phyloP scores from a whole-genome alignment of 208 protist genomes.

The Sergeia podlipaevii region DNA sequence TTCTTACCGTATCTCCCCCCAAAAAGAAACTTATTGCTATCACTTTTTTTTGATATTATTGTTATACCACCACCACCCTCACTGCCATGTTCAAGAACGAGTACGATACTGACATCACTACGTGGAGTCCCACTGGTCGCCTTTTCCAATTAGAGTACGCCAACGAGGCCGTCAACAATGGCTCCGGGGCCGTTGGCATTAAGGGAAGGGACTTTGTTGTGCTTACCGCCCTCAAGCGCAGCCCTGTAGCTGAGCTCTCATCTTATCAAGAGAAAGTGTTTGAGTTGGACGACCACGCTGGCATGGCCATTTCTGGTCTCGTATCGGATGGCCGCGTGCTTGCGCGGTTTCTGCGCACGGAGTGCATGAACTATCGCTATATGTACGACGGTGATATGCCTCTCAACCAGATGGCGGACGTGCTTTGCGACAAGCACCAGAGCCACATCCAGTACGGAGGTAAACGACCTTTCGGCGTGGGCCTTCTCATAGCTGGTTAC shows the following conservation, averaged over 20 bases:
- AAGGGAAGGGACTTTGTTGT: constrained; percentile 95
- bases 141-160: constrained; percentile 99
- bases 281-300: constrained; percentile 97
- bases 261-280: constrained; percentile 99
- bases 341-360: constrained; percentile 95
- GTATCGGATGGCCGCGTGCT: constrained; percentile 96
- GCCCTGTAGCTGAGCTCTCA: constrained; percentile 93
- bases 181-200: constrained; percentile 96
- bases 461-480: constrained; percentile 98
- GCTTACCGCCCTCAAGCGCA: constrained; percentile 93
- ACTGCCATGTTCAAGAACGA: constrained; percentile 89
- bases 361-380: constrained; percentile 98
- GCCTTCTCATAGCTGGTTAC: constrained; percentile 96
- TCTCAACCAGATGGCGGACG: constrained; percentile 69
- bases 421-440: constrained; percentile 94
- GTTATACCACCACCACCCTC: neutral
- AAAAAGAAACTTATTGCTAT: no score
- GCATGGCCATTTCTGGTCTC: constrained; percentile 98
- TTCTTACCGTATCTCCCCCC: no score
- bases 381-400: constrained; percentile 79
- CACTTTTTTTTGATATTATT: neutral
- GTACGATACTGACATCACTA: constrained; percentile 99
- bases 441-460: constrained; percentile 95
- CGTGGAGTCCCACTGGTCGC: constrained; percentile 96
- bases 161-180: constrained; percentile 99